Percentiles rank a stretch among this genome's conserved stretches.
Evolutionary conservation across 108 stramenopile species (phyloP).

Genomic region (Schizochytrium sp.): DNA sequence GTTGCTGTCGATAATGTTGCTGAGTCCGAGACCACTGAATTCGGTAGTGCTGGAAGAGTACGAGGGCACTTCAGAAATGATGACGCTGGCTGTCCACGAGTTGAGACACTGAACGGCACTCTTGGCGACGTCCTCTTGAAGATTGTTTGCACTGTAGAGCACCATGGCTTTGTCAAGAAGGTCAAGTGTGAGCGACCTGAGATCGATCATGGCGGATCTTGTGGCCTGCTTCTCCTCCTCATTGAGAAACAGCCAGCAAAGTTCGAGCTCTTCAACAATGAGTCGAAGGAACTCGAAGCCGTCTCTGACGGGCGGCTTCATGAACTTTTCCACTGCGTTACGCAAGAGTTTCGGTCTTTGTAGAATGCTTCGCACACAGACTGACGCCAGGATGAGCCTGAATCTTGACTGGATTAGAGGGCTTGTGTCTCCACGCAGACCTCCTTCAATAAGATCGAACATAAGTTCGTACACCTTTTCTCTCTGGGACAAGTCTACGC

Average conservation of each 20-base stretch:
- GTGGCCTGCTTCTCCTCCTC: constrained; percentile 34
- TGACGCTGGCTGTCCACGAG: constrained; percentile 28
- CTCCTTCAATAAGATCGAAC: constrained; percentile 10
- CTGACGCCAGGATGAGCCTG: constrained; percentile 8
- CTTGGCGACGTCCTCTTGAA: constrained; percentile 31
- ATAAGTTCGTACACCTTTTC: constrained; percentile 13
- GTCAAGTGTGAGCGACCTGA: background rate
- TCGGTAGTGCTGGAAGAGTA: background rate
- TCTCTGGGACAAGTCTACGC: background rate
- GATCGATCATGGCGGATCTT: background rate
- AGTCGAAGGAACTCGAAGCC: constrained; percentile 43
- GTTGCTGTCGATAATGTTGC: too few species aligned
- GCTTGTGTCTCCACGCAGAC: background rate
- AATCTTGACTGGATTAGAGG: background rate
- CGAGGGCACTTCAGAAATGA: constrained; percentile 1
- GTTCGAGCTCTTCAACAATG: constrained; percentile 54
- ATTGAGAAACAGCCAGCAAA: constrained; percentile 49
- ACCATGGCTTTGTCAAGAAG: constrained; percentile 28
- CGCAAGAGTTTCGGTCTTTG: constrained; percentile 1
- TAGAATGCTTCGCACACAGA: constrained; percentile 26
- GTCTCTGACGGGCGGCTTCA: constrained; percentile 35
- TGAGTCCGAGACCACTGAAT: too few species aligned
- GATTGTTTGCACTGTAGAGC: constrained; percentile 12
- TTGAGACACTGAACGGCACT: constrained; percentile 32
- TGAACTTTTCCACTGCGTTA: constrained; percentile 30